Percentiles rank a stretch among this genome's conserved stretches.
These are phyloP conservation scores for Pseudocercospora crystallina DNA, from an alignment of 2,329 filamentous ascomycete species.

Conservation along the genomic window DNA sequence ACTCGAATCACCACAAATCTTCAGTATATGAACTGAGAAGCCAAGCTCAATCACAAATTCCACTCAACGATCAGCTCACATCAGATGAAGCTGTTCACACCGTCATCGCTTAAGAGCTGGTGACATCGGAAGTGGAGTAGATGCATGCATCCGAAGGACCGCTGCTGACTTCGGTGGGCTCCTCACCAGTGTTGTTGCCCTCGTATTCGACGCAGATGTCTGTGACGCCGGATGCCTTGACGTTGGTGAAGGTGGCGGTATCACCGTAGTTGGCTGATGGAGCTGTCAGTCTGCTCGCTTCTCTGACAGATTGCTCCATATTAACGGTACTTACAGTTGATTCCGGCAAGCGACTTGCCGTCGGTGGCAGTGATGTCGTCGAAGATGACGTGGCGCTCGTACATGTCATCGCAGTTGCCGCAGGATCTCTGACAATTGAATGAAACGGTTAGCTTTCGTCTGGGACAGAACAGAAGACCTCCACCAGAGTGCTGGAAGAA, in stretches of 20 bases:
- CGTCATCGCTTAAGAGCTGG: slow-evolving; percentile 12
- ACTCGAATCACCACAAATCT: too few species aligned
- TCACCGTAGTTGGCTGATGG: slow-evolving; percentile 4
- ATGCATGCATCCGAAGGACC: slow-evolving; percentile 37
- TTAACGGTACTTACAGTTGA: slow-evolving; percentile 49
- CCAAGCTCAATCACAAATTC: too few species aligned
- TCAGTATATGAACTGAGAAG: too few species aligned
- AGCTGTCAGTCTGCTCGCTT: too few species aligned
- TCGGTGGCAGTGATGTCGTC: slow-evolving; percentile 44
- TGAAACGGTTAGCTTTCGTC: too few species aligned
- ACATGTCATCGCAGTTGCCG: slow-evolving; percentile 48
- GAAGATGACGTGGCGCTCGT: slow-evolving; percentile 46
- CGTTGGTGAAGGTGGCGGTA: slow-evolving; percentile 35
- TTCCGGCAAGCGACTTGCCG: slow-evolving; percentile 47
- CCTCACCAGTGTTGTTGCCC: slow-evolving; percentile 36
- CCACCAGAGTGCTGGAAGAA: too few species aligned
- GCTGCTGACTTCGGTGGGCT: slow-evolving; percentile 34
- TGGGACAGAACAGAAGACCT: too few species aligned
- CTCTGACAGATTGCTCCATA: too few species aligned
- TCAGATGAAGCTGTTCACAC: too few species aligned
- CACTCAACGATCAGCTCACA: too few species aligned
- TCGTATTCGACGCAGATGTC: slow-evolving; percentile 40
- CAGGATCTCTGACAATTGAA: too few species aligned
- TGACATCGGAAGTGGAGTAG: slow-evolving; percentile 32
- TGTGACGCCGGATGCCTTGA: slow-evolving; percentile 36